phyloP scores from a whole-genome alignment of 768 basidiomycete species.

The Mycena capillaripes region DNA sequence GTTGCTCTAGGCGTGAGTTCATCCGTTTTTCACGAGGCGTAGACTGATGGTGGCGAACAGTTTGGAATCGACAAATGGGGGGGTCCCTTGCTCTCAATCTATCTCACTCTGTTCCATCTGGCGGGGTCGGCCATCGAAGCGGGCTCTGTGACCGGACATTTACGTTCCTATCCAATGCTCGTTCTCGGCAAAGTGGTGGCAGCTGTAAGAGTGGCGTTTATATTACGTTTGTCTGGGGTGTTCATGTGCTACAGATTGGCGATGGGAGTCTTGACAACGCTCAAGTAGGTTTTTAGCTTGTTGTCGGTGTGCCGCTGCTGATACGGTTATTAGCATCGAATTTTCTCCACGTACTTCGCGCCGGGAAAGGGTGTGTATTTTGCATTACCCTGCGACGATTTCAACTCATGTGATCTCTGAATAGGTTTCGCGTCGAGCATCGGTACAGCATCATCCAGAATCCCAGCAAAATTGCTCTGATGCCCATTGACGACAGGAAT shows the following conservation, averaged over 20 bases:
- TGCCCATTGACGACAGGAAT: background rate
- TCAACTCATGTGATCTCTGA: conserved; percentile 6
- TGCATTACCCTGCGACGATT: conserved; percentile 40
- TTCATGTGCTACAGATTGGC: conserved; percentile 33
- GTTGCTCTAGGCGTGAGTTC: conserved; percentile 46
- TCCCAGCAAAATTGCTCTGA: background rate
- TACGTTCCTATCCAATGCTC: conserved; percentile 56
- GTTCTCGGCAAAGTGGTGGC: conserved; percentile 56
- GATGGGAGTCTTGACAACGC: conserved; percentile 59
- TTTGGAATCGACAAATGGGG: conserved; percentile 59
- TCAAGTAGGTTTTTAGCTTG: conserved; percentile 36
- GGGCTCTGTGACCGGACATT: conserved; percentile 52
- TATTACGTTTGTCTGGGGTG: conserved; percentile 2
- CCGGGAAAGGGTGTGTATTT: conserved; percentile 56
- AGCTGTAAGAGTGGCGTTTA: conserved; percentile 43
- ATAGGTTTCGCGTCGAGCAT: conserved; percentile 7
- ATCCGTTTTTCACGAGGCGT: background rate
- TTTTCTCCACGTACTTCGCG: conserved; percentile 59
- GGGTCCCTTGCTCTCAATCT: conserved; percentile 52
- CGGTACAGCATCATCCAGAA: conserved; percentile 7
- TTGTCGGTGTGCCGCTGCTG: background rate
- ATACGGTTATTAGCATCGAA: conserved; percentile 45
- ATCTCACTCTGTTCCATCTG: conserved; percentile 54
- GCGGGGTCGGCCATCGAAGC: conserved; percentile 53
- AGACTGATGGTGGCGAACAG: background rate